Base-by-base conservation (phyloP, 805 yeast species). In the Candida caryicola region DNA sequence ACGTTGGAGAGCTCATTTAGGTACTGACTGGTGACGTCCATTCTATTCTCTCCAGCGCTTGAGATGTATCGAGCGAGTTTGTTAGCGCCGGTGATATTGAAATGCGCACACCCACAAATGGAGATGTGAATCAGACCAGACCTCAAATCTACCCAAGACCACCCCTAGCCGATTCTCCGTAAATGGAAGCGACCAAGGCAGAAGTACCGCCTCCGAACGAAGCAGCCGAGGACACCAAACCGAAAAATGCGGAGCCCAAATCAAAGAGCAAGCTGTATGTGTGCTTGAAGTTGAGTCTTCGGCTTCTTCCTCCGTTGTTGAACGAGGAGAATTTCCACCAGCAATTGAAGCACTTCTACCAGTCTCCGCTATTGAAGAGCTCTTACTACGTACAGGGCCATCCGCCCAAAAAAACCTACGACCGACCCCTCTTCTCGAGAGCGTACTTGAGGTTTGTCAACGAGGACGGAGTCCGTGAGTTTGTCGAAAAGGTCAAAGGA, bases 1-100 rank as follows among this genome's bases (percentile, higher is more conserved):
- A 44, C 47, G 1, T 60, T 47, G 60, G 69, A 67, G 33, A 64
- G 57, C 15, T 61, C 69, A 13, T 57, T 55, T 13, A 57, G 42
- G 25, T 41, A 58, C 34, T 47, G 49, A 23, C 49, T 49, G 17
- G 51, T 38, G 10, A 36, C 36, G 23, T 55, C 51, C 61, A 55
- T 57, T n/a, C n/a, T n/a, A n/a, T n/a, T n/a, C n/a, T n/a, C n/a
- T n/a, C n/a, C n/a, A n/a, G n/a, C n/a, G n/a, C n/a, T n/a, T n/a
- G n/a, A n/a, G n/a, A n/a, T n/a, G n/a, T n/a, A n/a, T n/a, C n/a
- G n/a, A n/a, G n/a, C n/a, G n/a, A n/a, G n/a, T n/a, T n/a, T n/a
- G n/a, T n/a, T n/a, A n/a, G n/a, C n/a, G n/a, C n/a, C n/a, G n/a
- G n/a, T n/a, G n/a, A n/a, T n/a, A n/a, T n/a, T n/a, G n/a, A n/a